These are phyloP conservation scores for Apiosordaria backusii DNA, from an alignment of 495 filamentous ascomycete genomes.

Conservation along the genomic window DNA sequence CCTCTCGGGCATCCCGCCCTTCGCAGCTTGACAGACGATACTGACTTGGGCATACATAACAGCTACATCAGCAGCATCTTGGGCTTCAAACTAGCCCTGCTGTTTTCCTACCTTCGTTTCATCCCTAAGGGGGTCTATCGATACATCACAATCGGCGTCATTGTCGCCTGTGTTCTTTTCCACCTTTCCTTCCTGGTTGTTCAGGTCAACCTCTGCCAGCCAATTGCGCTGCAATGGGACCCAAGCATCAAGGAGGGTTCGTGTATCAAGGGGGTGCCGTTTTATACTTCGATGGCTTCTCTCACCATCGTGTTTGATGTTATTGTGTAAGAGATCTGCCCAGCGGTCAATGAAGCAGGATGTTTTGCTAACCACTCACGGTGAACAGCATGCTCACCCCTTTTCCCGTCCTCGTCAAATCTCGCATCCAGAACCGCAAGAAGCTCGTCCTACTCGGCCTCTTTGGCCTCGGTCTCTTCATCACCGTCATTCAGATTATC, in stretches of 20 bases:
- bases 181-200: conserved; percentile 36
- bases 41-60: background rate
- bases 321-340: conserved; percentile 33
- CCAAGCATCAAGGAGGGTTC: conserved; percentile 30
- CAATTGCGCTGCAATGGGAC: conserved; percentile 50
- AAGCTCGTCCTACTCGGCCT: conserved; percentile 44
- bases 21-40: too few relatives aligned
- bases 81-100: conserved; percentile 51
- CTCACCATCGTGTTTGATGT: conserved; percentile 48
- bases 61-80: conserved; percentile 46
- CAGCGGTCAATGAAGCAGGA: background rate
- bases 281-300: conserved; percentile 43
- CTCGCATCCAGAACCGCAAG: conserved; percentile 37
- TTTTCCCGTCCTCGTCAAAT: conserved; percentile 48
- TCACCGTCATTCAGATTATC: conserved; percentile 53
- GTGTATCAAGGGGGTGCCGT: conserved; percentile 42
- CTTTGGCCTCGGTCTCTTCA: conserved; percentile 52
- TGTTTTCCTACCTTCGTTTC: conserved; percentile 50
- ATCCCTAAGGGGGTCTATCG: conserved; percentile 42
- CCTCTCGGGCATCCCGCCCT: background rate
- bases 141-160: conserved; percentile 31
- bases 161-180: conserved; percentile 33
- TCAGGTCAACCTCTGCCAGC: conserved; percentile 45
- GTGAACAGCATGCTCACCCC: conserved; percentile 41
- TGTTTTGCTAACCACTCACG: background rate